Conservation (phyloP, 2,329 filamentous ascomycete species). For the Fusarium sp. region DNA sequence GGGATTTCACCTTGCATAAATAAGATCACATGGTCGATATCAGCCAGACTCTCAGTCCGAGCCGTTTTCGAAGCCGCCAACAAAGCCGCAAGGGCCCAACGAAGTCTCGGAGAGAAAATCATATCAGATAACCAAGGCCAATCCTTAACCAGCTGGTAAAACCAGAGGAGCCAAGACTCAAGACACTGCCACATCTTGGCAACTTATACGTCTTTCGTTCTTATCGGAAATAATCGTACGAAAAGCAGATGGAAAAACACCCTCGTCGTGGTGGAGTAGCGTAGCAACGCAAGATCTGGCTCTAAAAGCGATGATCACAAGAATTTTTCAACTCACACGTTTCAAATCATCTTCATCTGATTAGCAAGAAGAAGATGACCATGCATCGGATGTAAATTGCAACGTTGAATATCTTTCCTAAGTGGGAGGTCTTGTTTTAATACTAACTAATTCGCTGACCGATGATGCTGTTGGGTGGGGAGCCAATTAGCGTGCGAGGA, state of each 20-base stretch:
- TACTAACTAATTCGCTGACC: neutral
- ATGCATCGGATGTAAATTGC: neutral
- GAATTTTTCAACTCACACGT: constrained; percentile 6
- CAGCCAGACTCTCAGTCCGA: neutral
- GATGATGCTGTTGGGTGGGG: neutral
- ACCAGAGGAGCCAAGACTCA: neutral
- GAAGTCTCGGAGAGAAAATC: neutral
- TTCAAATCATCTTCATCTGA: constrained; percentile 2
- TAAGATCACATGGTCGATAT: constrained; percentile 17
- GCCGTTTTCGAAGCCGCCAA: neutral
- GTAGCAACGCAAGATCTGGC: neutral
- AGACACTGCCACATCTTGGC: constrained; percentile 6
- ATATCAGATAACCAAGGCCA: constrained; percentile 8
- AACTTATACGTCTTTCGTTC: neutral
- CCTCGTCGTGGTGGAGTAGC: neutral
- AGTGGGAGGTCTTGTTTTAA: neutral
- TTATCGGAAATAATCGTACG: neutral
- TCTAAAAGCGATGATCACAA: neutral
- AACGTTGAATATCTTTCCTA: constrained; percentile 14
- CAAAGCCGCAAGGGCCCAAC: neutral
- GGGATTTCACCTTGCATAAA: constrained; percentile 2
- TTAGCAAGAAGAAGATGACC: neutral
- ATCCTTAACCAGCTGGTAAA: neutral
- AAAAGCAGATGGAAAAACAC: neutral
- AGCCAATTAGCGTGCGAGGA: neutral